Evolutionary conservation across 768 basidiomycete species (phyloP), one percentile per base, ranked within the genome.

Genomic region (Pluteus cervinus): DNA sequence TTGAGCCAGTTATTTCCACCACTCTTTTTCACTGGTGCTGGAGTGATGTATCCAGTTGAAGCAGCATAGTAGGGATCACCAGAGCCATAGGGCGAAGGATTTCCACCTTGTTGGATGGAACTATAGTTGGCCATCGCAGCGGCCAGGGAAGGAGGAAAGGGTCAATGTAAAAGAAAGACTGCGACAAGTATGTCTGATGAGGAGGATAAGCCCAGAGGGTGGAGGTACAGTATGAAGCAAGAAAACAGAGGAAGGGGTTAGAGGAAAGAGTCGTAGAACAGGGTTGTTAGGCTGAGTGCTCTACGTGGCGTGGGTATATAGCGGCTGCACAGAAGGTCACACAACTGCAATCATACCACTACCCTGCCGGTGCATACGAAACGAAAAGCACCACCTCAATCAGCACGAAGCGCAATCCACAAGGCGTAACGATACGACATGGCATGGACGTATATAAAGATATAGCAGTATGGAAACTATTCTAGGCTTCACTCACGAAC

Each of bases 31-130:
- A 46, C 48, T 15, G 25, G 65, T 54, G 41, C 51, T 43, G 81
- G 80, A 18, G 75, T 65, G 49, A 85, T 74, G 48, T 69, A 84
- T 37, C 83, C 85, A 2, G 83, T 71, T 24, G 85, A 85, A 53
- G 75, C 71, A 43, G 67, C 70, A 59, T 82, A 80, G 62, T 78
- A 77, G 6, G 81, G 79, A 54, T 83, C 76, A 36, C 79, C 76
- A 30, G 80, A 75, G 42, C 58, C 62, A 44, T 63, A 63, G 8
- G 61, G 63, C 18, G 63, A 60, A 17, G 49, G 43, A 29, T 51
- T 42, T 10, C 25, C 14, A 24, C 45, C 50, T n/a, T 48, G 37
- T 20, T 51, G 46, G 16, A 58, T 34, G 33, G 57, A 39, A 42
- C 60, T 55, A 42, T 62, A 63, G 40, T 55, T 57, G 39, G 58